Conservation (phyloP, 257 asterid genomes). For the Nicotiana benthamiana region DNA sequence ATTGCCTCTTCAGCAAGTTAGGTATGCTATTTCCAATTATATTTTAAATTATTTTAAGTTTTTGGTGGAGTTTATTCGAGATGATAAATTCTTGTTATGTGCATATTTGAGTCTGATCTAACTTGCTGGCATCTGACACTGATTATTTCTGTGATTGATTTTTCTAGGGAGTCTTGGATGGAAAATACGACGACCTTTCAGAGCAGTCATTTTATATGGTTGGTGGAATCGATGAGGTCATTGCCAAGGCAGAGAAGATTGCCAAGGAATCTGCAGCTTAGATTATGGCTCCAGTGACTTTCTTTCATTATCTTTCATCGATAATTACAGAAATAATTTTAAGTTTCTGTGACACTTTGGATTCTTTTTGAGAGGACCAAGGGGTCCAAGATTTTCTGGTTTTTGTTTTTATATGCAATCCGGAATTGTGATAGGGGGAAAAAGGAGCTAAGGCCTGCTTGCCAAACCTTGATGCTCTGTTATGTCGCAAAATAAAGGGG, state of each 20-base stretch:
- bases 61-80: background rate
- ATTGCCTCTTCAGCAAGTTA: background rate
- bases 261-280: slow-evolving; percentile 79
- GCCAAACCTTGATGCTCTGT: slow-evolving; percentile 27
- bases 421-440: slow-evolving; percentile 24
- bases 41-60: background rate
- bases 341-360: slow-evolving; percentile 29
- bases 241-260: slow-evolving; percentile 97
- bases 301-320: slow-evolving; percentile 17
- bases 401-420: slow-evolving; percentile 22
- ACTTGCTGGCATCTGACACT: no score
- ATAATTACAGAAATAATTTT: slow-evolving; percentile 66
- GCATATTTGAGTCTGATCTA: background rate
- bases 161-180: slow-evolving; percentile 84
- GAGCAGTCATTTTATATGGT: slow-evolving; percentile 97
- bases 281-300: slow-evolving; percentile 16
- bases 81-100: background rate
- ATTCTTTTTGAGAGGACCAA: slow-evolving; percentile 18
- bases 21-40: background rate
- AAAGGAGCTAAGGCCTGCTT: slow-evolving; percentile 30
- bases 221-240: slow-evolving; percentile 94
- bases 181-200: slow-evolving; percentile 80
- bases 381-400: slow-evolving; percentile 25
- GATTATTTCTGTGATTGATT: background rate
- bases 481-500: slow-evolving; percentile 43